phyloP scores from a whole-genome alignment of 768 basidiomycete species.

The Albatrellus ellisii region DNA sequence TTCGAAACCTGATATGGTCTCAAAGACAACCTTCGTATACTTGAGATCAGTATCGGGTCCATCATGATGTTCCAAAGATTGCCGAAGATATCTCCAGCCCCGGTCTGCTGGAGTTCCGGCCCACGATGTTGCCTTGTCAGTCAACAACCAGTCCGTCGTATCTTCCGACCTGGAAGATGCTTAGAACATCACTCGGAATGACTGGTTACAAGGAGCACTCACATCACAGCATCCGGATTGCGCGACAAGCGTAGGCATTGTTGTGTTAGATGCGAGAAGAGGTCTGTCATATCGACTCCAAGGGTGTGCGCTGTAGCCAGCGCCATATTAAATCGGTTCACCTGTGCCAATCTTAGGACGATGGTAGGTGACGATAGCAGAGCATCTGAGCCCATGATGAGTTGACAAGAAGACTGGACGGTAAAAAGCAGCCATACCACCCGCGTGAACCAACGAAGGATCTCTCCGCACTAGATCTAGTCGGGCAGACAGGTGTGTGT shows the following conservation, averaged over 20 bases:
- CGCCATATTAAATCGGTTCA: constrained; percentile 68
- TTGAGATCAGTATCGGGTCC: constrained; percentile 51
- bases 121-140: constrained; percentile 73
- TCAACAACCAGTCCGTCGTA: constrained; percentile 71
- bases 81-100: constrained; percentile 82
- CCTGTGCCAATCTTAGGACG: constrained; percentile 66
- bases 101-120: constrained; percentile 67
- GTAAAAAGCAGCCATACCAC: constrained; percentile 37
- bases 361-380: constrained; percentile 45
- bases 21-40: constrained; percentile 66
- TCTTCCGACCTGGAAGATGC: constrained; percentile 43
- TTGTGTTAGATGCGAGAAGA: constrained; percentile 65
- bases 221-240: constrained; percentile 48
- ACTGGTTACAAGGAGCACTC: constrained; percentile 15
- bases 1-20: constrained; percentile 62
- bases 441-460: constrained; percentile 42
- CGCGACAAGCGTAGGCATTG: constrained; percentile 70
- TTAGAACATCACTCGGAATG: constrained; percentile 5
- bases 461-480: constrained; percentile 63
- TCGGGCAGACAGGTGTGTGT: constrained; percentile 63
- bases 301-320: constrained; percentile 64
- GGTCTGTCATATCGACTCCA: constrained; percentile 74
- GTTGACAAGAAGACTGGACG: constrained; percentile 10
- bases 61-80: constrained; percentile 71
- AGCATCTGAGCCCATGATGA: constrained; percentile 26